A percentile compares a stretch with the other conserved stretches of the same genome.
Evolutionary conservation across 805 yeast species (phyloP).

Genomic region (Torulaspora delbrueckii): DNA sequence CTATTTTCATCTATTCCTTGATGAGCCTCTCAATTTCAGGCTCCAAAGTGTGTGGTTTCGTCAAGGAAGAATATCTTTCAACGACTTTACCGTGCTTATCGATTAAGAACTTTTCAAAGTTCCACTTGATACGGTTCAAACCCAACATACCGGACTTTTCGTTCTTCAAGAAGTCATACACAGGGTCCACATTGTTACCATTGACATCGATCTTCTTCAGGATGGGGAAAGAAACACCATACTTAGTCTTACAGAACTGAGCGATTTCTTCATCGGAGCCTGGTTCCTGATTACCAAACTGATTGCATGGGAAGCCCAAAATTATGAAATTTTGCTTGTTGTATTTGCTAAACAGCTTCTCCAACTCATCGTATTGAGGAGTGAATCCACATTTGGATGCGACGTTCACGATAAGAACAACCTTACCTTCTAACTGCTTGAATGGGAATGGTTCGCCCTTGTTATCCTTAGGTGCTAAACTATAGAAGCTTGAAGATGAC

Average conservation of each 20-base stretch:
- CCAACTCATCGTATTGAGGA: slow-evolving; percentile 70
- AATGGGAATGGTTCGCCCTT: slow-evolving; percentile 57
- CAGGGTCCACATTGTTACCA: slow-evolving; percentile 75
- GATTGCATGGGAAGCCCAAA: slow-evolving; percentile 88
- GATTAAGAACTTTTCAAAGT: slow-evolving; percentile 67
- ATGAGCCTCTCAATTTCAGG: slow-evolving; percentile 56
- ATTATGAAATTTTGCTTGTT: slow-evolving; percentile 58
- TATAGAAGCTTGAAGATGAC: slow-evolving; percentile 51
- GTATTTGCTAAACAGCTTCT: slow-evolving; percentile 61
- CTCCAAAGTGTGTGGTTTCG: slow-evolving; percentile 60
- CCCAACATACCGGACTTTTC: slow-evolving; percentile 58
- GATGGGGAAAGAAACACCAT: slow-evolving; percentile 88
- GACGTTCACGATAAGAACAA: slow-evolving; percentile 77
- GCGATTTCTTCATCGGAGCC: slow-evolving; percentile 64
- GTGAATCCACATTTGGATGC: slow-evolving; percentile 83
- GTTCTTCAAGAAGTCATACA: slow-evolving; percentile 69
- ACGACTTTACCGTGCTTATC: slow-evolving; percentile 52
- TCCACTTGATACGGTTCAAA: slow-evolving; percentile 70
- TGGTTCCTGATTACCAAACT: slow-evolving; percentile 79
- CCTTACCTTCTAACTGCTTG: slow-evolving; percentile 64
- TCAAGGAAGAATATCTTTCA: slow-evolving; percentile 58
- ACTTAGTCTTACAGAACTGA: slow-evolving; percentile 68
- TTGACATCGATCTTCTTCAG: slow-evolving; percentile 85
- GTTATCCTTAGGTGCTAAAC: slow-evolving; percentile 55
- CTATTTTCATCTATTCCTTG: not conserved